Evolutionary conservation across 2,329 filamentous ascomycete species (phyloP), one percentile per base, ranked within the genome.

Genomic region (Grosmannia huntii): DNA sequence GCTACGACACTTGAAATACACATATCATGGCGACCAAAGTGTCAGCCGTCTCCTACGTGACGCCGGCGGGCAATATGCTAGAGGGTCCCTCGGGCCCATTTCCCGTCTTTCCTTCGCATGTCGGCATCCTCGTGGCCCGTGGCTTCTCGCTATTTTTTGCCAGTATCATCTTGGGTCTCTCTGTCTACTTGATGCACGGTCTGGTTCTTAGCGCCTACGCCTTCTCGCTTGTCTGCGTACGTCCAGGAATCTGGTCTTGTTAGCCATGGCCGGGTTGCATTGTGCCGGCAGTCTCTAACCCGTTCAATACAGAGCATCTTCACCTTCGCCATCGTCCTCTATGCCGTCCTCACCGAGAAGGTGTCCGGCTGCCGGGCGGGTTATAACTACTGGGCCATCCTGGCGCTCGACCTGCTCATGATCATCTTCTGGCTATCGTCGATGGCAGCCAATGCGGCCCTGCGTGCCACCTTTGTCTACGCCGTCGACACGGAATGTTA

Each of bases 351-450:
- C 14, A 55, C 64, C 19, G 68, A 69, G 52, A 68, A 68, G 57
- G 64, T 65, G 2, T 7, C 57, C 6, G 46, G 60, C 19, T 67
- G 66, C 21, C 64, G 60, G 19, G 33, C 38, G 2, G 63, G 57
- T 14, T 70, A 70, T 64, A 69, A 70, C 61, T 68, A 68, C 61
- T 70, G 67, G 68, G 68, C 68, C 2, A 57, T 68, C 21, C 57
- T 70, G 21, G 56, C 67, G 1, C 65, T 70, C 12, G 68, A 70
- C 55, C 55, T 66, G n/a, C 38, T 68, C 27, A 67, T 70, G 66
- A 62, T 62, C 46, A 62, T 70, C 60, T 64, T 70, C 33, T 70
- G 67, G 68, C 65, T 70, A 6, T 61, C 68, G 3, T 68, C 67
- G n/a, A 62, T 69, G 63, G 68, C 64, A 23, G 62, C 68, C 54